Evolutionary conservation across 768 basidiomycete species (phyloP).

Genomic region (Suillus paluster): DNA sequence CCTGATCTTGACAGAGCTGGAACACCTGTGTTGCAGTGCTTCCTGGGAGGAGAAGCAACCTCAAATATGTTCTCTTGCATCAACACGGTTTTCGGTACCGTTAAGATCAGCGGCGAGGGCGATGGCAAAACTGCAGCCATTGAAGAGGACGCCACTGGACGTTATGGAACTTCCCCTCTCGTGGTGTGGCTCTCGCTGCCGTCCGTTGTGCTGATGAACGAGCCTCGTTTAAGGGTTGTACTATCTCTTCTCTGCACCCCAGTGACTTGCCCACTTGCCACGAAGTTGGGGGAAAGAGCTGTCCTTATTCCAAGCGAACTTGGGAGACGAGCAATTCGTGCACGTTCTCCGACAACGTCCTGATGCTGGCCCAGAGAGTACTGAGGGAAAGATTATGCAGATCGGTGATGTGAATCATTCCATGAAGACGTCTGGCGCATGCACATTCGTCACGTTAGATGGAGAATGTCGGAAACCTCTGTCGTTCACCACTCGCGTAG

Average conservation of each 20-base stretch:
- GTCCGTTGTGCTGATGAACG: slow-evolving; percentile 16
- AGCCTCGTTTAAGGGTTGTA: slow-evolving; percentile 16
- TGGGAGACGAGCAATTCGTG: slow-evolving; percentile 17
- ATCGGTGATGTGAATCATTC: not conserved
- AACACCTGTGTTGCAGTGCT: slow-evolving; percentile 26
- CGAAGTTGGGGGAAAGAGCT: slow-evolving; percentile 19
- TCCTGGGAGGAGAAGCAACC: slow-evolving; percentile 14
- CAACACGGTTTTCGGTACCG: slow-evolving; percentile 25
- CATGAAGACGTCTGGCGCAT: not conserved
- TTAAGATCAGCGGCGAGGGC: slow-evolving; percentile 22
- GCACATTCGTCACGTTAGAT: slow-evolving; percentile 18
- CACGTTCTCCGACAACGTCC: slow-evolving; percentile 26
- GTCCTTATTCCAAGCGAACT: slow-evolving; percentile 20
- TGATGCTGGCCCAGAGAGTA: slow-evolving; percentile 5
- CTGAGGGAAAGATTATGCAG: slow-evolving; percentile 23
- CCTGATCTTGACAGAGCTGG: slow-evolving; percentile 22
- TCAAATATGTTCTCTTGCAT: slow-evolving; percentile 25
- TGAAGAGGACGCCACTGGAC: slow-evolving; percentile 19
- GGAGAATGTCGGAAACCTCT: slow-evolving; percentile 17
- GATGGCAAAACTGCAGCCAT: slow-evolving; percentile 18
- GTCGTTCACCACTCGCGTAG: slow-evolving; percentile 21
- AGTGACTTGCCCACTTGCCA: slow-evolving; percentile 11
- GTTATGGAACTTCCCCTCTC: slow-evolving; percentile 20
- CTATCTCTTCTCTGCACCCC: slow-evolving; percentile 18
- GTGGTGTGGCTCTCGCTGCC: slow-evolving; percentile 25